Evolutionary conservation across 73 alveolate genomes (phyloP), one percentile per base, ranked within the genome.

Genomic region (Urostyla sp.): DNA sequence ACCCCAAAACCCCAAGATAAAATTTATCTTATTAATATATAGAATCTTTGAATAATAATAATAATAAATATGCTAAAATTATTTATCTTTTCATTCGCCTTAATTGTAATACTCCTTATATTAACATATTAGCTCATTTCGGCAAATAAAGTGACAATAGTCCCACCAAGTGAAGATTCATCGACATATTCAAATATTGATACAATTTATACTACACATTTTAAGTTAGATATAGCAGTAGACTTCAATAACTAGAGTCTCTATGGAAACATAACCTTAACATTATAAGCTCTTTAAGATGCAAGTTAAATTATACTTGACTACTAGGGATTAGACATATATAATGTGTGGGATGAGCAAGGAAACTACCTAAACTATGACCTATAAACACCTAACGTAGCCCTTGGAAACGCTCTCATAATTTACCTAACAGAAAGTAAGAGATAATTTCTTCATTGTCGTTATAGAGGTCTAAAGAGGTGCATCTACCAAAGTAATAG

Each of bases 281-380:
- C 34, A 34, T 30, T 69, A 10, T 2, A 23, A 20, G 83, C 72
- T 16, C 49, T 46, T 2, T 27, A 15, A 11, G 80, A 69, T 27
- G 69, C 38, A 4, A 27, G 72, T 49, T 54, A 45, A n/a, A 40
- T 69, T 34, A 54, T 69, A 6, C 69, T 69, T 3, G 83, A 69
- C 31, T 69, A 27, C 48, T 37, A 69, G 48, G 83, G 83, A 4
- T 7, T 69, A 5, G 54, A 28, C 13, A 49, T 69, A 4, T 46
- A 67, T 10, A 45, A 46, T 20, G 56, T 27, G 7, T 0, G 5
- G 18, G 69, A 48, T 49, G 56, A 24, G 4, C 10, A 69, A 3
- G 83, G 83, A 2, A 43, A 37, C 11, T 63, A 43, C 31, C 6
- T 13, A 6, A 32, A 38, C 61, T 6, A 18, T 1, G 16, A 63